Conservation (phyloP, 306 rosid genomes). For the Trifolium pratense region DNA sequence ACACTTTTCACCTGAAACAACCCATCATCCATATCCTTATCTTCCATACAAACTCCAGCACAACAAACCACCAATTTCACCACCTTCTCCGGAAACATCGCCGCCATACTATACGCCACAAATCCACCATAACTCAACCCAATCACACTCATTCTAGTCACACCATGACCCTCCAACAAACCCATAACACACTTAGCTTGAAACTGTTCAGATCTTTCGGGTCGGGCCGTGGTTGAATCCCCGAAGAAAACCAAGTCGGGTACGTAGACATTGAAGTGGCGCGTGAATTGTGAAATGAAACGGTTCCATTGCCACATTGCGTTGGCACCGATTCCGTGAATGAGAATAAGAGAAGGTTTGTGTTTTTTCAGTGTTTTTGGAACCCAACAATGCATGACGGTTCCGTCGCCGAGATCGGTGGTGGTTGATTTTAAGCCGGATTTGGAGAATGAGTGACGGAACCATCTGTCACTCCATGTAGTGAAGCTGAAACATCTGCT, state of each 20-base stretch:
- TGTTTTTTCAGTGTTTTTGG: conserved; percentile 46
- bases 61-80: conserved; percentile 68
- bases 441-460: conserved; percentile 55
- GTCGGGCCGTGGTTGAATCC: conserved; percentile 61
- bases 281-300: conserved; percentile 53
- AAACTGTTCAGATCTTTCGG: conserved; percentile 64
- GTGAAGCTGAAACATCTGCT: conserved; percentile 52
- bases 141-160: conserved; percentile 45
- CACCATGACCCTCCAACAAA: conserved; percentile 58
- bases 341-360: conserved; percentile 63
- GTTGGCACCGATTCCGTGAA: conserved; percentile 81
- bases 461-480: conserved; percentile 44
- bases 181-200: conserved; percentile 72
- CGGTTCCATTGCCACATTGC: conserved; percentile 89
- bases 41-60: conserved; percentile 73
- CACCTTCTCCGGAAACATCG: conserved; percentile 60
- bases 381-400: conserved; percentile 77
- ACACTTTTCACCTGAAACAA: conserved; percentile 61
- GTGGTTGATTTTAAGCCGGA: conserved; percentile 71
- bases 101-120: conserved; percentile 74
- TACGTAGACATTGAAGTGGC: conserved; percentile 68
- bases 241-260: conserved; percentile 85
- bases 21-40: conserved; percentile 76
- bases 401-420: conserved; percentile 79
- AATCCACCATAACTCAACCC: conserved; percentile 87